Evolutionary conservation across 208 protist genomes (phyloP), one percentile per base, ranked within the genome.

Genomic region (Acanthamoeba sp.): DNA sequence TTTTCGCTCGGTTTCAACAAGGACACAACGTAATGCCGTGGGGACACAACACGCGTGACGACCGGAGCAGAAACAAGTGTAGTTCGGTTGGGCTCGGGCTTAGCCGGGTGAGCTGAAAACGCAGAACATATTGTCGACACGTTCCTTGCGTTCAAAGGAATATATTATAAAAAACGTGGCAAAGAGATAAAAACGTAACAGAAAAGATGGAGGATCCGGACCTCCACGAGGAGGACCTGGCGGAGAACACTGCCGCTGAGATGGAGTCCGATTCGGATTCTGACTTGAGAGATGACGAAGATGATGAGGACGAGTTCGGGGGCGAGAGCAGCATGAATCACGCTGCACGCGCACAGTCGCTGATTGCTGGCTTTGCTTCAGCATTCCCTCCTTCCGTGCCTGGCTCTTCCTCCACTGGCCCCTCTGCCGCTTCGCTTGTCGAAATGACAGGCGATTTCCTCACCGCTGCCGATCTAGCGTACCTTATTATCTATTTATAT

Each of bases 401-500:
- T 24, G n/a, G 32, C 22, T 10, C 27, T n/a, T 71, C 62, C 62
- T 71, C 62, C 14, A n/a, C 62, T 36, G 24, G 22, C 7, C 34
- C 36, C 66, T 42, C 66, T 62, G 55, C 55, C 22, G 55, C 55
- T 12, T 32, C 32, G 0, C 22, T 29, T 10, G 7, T 84, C n/a
- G 40, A 22, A 4, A 69, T 69, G 62, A 69, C 62, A 27, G 48
- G 29, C 45, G 78, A 87, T 87, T 59, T 87, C 34, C 78, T 87
- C 29, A 59, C 6, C 36, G 24, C 38, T 0, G 40, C 18, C 6
- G 78, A 87, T 36, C 10, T 87, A n/a, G 45, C 40, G 78, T 87
- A 36, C 36, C n/a, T n/a, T n/a, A n/a, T n/a, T n/a, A n/a, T n/a
- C n/a, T n/a, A n/a, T n/a, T n/a, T n/a, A n/a, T n/a, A n/a, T n/a